phyloP scores from a whole-genome alignment of 768 basidiomycete genomes.

The Termitomyces sp. region DNA sequence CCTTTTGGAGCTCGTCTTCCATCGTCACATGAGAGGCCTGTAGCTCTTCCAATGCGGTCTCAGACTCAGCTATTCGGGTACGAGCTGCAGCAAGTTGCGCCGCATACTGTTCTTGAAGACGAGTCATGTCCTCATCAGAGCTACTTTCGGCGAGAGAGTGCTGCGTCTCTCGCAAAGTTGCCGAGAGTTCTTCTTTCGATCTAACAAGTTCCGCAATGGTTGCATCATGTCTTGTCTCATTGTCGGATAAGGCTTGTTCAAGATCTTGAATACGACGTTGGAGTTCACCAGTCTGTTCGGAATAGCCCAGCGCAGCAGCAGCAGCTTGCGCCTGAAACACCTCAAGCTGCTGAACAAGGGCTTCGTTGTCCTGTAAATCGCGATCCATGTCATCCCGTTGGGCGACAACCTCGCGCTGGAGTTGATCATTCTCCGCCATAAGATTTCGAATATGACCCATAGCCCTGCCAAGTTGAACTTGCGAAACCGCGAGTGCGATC shows the following conservation, averaged over 20 bases:
- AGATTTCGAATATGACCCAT: background rate
- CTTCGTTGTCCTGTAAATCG: background rate
- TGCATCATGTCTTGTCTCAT: conserved; percentile 20
- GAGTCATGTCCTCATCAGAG: conserved; percentile 22
- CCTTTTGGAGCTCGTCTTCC: conserved; percentile 28
- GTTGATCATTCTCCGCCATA: conserved; percentile 3
- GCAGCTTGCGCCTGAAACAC: conserved; percentile 12
- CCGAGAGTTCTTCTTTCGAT: conserved; percentile 24
- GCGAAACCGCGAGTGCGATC: conserved; percentile 22
- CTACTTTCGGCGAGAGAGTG: conserved; percentile 18
- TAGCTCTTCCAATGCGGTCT: conserved; percentile 30
- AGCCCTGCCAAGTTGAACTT: conserved; percentile 10
- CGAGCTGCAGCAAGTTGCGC: conserved; percentile 33
- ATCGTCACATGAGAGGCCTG: conserved; percentile 28
- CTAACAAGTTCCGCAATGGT: conserved; percentile 22
- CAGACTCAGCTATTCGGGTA: conserved; percentile 30
- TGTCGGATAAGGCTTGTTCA: conserved; percentile 12
- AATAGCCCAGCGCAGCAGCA: conserved; percentile 11
- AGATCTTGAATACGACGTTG: conserved; percentile 21
- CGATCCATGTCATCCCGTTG: conserved; percentile 6
- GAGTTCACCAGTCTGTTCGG: conserved; percentile 15
- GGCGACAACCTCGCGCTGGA: conserved; percentile 3
- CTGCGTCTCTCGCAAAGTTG: conserved; percentile 23
- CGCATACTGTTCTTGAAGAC: conserved; percentile 31
- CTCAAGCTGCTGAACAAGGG: conserved; percentile 11